Evolutionary conservation across 768 basidiomycete species (phyloP).

Genomic region (Royoungia palumana): DNA sequence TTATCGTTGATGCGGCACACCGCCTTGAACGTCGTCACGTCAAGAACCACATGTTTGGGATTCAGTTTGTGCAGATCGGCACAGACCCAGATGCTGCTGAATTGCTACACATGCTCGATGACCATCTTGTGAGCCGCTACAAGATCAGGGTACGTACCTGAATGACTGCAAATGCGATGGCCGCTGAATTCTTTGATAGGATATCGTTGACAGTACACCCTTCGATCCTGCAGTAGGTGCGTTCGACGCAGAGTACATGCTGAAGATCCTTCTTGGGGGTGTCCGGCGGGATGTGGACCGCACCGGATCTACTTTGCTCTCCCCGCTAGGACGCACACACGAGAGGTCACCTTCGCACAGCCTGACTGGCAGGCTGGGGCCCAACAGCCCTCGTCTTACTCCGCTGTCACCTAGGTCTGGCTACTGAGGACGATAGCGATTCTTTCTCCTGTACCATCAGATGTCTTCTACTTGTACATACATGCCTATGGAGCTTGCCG

Average conservation of each 20-base stretch:
- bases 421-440: conserved; percentile 3
- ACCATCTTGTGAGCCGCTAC: conserved; percentile 32
- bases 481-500: no score
- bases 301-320: conserved; percentile 8
- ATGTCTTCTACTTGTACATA: no score
- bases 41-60: conserved; percentile 39
- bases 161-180: background rate
- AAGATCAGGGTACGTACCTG: conserved; percentile 26
- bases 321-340: conserved; percentile 1
- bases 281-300: conserved; percentile 19
- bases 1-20: conserved; percentile 36
- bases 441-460: background rate
- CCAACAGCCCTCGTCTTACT: conserved; percentile 11
- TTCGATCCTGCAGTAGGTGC: conserved; percentile 30
- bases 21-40: conserved; percentile 36
- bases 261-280: conserved; percentile 33
- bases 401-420: conserved; percentile 9
- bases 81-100: conserved; percentile 35
- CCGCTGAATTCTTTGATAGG: conserved; percentile 23
- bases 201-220: conserved; percentile 47
- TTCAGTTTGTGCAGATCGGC: conserved; percentile 49
- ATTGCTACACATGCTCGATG: conserved; percentile 39
- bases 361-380: conserved; percentile 7
- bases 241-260: conserved; percentile 35
- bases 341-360: conserved; percentile 14